Evolutionary conservation across 2,329 filamentous ascomycete species (phyloP).

Genomic region (Fusarium foetens): DNA sequence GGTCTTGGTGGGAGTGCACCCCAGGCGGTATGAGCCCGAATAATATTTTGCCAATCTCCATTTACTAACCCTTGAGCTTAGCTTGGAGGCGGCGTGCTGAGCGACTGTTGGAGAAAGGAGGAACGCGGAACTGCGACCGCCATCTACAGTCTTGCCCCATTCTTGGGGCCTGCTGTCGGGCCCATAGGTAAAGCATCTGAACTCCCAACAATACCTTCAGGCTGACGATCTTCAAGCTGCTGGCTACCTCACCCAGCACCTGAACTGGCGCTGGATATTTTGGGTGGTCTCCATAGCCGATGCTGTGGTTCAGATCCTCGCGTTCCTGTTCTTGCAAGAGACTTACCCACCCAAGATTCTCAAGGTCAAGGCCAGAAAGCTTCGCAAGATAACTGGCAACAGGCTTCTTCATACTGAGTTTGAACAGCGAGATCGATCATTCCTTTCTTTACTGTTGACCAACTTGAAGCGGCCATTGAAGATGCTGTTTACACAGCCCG

Average conservation of each 20-base stretch:
- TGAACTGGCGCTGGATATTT: constrained; percentile 58
- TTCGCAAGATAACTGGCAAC: constrained; percentile 47
- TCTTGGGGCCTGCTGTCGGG: constrained; percentile 56
- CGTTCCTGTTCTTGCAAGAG: constrained; percentile 53
- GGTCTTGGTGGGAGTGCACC: constrained; percentile 59
- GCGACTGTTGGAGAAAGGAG: constrained; percentile 59
- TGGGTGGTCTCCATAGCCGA: constrained; percentile 55
- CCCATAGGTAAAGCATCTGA: constrained; percentile 48
- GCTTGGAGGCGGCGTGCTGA: constrained; percentile 58
- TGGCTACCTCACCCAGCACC: constrained; percentile 52
- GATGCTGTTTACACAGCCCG: constrained; percentile 61
- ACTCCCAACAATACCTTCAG: accelerated
- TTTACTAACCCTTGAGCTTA: constrained; percentile 9
- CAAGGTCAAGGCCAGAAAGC: constrained; percentile 40
- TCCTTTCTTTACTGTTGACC: constrained; percentile 38
- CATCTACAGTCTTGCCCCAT: constrained; percentile 53
- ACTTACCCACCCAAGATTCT: constrained; percentile 52
- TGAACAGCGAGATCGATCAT: constrained; percentile 43
- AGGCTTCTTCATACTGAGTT: constrained; percentile 42
- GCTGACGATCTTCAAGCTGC: constrained; percentile 43
- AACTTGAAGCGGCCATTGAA: constrained; percentile 58
- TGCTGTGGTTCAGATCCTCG: constrained; percentile 47
- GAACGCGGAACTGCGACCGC: constrained; percentile 49
- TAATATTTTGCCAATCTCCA: no score
- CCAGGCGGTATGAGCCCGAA: constrained; percentile 50